Conservation (phyloP, 257 asterid genomes). For the Ilex aquifolium region DNA sequence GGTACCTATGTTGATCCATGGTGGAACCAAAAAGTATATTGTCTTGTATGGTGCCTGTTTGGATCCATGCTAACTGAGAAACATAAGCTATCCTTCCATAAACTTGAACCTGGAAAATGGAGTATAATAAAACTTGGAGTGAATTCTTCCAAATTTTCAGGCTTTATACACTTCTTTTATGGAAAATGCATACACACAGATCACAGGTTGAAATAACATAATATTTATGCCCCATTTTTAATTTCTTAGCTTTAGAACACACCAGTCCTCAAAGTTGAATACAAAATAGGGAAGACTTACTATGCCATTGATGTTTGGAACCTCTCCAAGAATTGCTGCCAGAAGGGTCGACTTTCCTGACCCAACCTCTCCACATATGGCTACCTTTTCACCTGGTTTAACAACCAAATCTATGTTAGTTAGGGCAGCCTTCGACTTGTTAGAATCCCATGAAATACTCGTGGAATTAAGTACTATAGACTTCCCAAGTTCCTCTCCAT, state of each 20-base stretch:
- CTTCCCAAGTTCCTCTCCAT: neutral
- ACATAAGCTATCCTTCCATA: slow-evolving; percentile 31
- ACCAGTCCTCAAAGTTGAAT: too few relatives aligned
- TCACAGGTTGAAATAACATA: too few relatives aligned
- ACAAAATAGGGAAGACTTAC: slow-evolving; percentile 15
- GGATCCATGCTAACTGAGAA: slow-evolving; percentile 39
- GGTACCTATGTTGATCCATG: slow-evolving; percentile 24
- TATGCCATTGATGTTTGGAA: slow-evolving; percentile 25
- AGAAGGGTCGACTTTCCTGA: slow-evolving; percentile 39
- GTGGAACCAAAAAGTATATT: slow-evolving; percentile 31
- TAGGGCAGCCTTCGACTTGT: slow-evolving; percentile 8
- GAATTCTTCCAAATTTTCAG: too few relatives aligned
- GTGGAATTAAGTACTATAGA: slow-evolving; percentile 16
- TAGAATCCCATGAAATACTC: slow-evolving; percentile 25
- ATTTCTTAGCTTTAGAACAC: too few relatives aligned
- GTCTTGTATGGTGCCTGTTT: slow-evolving; percentile 28
- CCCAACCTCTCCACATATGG: slow-evolving; percentile 44
- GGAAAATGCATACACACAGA: too few relatives aligned
- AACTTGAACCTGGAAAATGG: slow-evolving; percentile 26
- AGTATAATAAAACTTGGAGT: neutral
- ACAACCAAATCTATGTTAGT: slow-evolving; percentile 17
- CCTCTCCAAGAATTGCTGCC: slow-evolving; percentile 35
- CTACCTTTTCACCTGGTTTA: slow-evolving; percentile 31
- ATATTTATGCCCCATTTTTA: too few relatives aligned
- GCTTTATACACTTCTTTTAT: too few relatives aligned